Evolutionary conservation across 2,329 filamentous ascomycete genomes (phyloP).

Genomic region (Anthostomella pinea): DNA sequence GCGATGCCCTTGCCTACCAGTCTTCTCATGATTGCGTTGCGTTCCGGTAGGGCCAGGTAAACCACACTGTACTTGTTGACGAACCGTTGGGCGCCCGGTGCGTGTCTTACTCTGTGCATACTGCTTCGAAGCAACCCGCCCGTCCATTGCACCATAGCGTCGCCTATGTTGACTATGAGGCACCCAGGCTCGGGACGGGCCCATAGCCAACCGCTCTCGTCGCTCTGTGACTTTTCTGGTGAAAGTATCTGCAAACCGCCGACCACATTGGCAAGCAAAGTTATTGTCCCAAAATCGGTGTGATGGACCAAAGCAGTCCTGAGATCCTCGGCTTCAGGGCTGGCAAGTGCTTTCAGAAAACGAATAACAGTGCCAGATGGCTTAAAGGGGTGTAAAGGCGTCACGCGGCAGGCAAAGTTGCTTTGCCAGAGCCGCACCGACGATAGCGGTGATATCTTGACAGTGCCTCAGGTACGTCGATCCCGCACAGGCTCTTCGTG

Average conservation of each 20-base stretch:
- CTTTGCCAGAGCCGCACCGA: conserved; percentile 22
- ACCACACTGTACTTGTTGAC: conserved; percentile 17
- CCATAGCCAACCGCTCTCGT: conserved; percentile 20
- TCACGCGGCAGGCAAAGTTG: conserved; percentile 24
- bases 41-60: conserved; percentile 10
- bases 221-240: conserved; percentile 13
- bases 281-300: conserved; percentile 37
- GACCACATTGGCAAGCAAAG: conserved; percentile 34
- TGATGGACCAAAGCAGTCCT: conserved; percentile 30
- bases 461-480: conserved; percentile 15
- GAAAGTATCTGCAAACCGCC: conserved; percentile 37
- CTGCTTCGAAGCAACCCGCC: conserved; percentile 25
- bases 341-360: conserved; percentile 18
- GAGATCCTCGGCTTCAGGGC: conserved; percentile 14
- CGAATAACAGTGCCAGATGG: conserved; percentile 27
- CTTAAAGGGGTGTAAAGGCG: conserved; percentile 25
- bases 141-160: conserved; percentile 24
- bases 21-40: conserved; percentile 17
- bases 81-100: conserved; percentile 22
- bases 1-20: neutral
- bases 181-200: conserved; percentile 23
- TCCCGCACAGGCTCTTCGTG: no score
- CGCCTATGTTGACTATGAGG: conserved; percentile 25
- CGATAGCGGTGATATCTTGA: conserved; percentile 15
- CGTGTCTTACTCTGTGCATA: conserved; percentile 20